Conservation (phyloP, 2,329 filamentous ascomycete genomes). For the Nigrospora oryzae region DNA sequence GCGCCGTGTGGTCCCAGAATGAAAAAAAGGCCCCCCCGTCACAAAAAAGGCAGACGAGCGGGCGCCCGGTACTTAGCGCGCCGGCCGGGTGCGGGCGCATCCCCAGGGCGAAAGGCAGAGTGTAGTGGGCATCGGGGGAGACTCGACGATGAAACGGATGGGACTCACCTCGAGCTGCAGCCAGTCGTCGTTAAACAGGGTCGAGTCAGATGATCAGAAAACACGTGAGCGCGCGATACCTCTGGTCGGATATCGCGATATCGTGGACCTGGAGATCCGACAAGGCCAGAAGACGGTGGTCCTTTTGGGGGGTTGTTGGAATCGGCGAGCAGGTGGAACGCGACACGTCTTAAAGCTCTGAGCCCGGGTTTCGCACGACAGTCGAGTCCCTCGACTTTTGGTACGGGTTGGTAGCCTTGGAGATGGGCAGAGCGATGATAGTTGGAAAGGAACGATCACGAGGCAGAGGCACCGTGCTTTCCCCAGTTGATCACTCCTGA, state of each 20-base stretch:
- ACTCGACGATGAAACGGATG: neutral
- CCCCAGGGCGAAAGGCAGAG: neutral
- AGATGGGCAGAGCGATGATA: constrained; percentile 1
- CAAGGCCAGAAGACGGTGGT: no score
- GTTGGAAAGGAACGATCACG: constrained; percentile 2
- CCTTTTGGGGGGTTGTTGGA: no score
- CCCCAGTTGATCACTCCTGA: constrained; percentile 2
- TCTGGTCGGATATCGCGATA: neutral
- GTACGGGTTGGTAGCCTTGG: no score
- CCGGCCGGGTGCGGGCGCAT: no score
- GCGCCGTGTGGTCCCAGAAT: no score
- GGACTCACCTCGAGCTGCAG: neutral
- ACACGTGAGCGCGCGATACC: constrained; percentile 1
- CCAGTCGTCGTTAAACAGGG: neutral
- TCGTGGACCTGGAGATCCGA: neutral
- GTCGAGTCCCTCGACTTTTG: no score
- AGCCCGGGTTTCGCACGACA: no score
- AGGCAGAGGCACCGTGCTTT: constrained; percentile 1
- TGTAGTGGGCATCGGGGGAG: neutral
- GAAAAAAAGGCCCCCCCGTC: no score
- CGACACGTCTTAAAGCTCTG: no score
- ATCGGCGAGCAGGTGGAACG: no score
- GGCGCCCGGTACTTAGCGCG: no score
- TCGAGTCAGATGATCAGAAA: constrained; percentile 3
- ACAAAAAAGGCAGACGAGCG: no score